Base-by-base conservation (phyloP, 2,329 filamentous ascomycete genomes). In the Claviceps sp. region DNA sequence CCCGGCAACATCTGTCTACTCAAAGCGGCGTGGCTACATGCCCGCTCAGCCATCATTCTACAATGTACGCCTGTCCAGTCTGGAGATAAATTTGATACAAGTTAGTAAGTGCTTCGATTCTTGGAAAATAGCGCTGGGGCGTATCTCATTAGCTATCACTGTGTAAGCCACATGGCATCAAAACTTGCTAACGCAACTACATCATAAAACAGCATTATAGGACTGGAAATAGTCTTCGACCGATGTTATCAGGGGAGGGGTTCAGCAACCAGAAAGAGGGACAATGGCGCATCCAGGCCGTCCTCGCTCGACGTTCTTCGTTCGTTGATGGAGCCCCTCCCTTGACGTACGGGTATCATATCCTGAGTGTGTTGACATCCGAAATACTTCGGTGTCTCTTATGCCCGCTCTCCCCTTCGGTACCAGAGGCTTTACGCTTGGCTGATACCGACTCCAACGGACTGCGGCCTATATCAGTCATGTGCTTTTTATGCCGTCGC, bases 361-460 rank as follows among this genome's bases (percentile, higher is more conserved):
- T 66, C 47, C 64, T 68, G 55, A 78, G 64, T 46, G 69, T 60
- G 56, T 74, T 72, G 50, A 80, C 72, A 56, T 81, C 77, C 22
- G 77, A 77, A 55, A 80, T 76, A 64, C 78, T 81, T 61, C 77
- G 68, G 56, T 80, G 76, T 47, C 74, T 71, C 65, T 81, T 81
- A 64, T 80, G 78, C 17, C 63, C 58, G 42, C 64, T 63, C 34
- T 60, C 59, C 16, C 64, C 62, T 45, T 76, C 73, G 17, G 29
- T 34, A 34, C 62, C 64, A 3, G 74, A 71, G 29, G 76, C 75
- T 64, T 80, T 81, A 55, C 78, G 73, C 66, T 80, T 81, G 50
- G 75, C 70, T 29, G 73, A 70, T 26, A 69, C 56, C 2, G 66
- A 62, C 29, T 75, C 72, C 9, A 78, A 67, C 20, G 77, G 75